A percentile compares a stretch with the other conserved stretches of the same genome.
These are phyloP conservation scores for Fistulifera solaris DNA, from an alignment of 108 stramenopile genomes.

Conservation along the genomic window DNA sequence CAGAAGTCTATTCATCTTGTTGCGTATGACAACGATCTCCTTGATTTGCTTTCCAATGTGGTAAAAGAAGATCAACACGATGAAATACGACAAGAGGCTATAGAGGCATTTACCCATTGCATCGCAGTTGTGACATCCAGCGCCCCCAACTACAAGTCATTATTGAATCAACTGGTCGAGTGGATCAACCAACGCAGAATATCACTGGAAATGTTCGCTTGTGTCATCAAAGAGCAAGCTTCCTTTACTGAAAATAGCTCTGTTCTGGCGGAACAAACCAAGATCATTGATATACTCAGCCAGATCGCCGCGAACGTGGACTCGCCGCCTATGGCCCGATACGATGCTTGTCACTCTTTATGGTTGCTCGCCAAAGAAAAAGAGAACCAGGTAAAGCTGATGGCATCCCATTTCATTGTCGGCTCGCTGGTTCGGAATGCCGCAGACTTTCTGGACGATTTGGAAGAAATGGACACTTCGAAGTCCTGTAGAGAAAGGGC, in stretches of 20 bases:
- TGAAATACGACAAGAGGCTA: constrained; percentile 36
- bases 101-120: constrained; percentile 31
- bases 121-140: constrained; percentile 15
- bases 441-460: too few relatives aligned
- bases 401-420: background rate
- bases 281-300: constrained; percentile 13
- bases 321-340: constrained; percentile 12
- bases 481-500: constrained; percentile 6
- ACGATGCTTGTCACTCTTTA: constrained; percentile 23
- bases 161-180: constrained; percentile 23
- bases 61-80: constrained; percentile 22
- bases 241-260: constrained; percentile 20
- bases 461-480: background rate
- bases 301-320: constrained; percentile 6
- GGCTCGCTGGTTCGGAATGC: background rate
- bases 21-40: constrained; percentile 12
- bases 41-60: constrained; percentile 22
- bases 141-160: constrained; percentile 24
- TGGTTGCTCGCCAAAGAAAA: constrained; percentile 22
- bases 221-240: constrained; percentile 31
- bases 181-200: constrained; percentile 8
- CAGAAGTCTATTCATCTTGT: constrained; percentile 19
- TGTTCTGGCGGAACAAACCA: constrained; percentile 10
- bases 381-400: background rate
- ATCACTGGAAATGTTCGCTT: constrained; percentile 16